Conservation (phyloP, 2,329 filamentous ascomycete species). For the Trichoderma afroharzianum region DNA sequence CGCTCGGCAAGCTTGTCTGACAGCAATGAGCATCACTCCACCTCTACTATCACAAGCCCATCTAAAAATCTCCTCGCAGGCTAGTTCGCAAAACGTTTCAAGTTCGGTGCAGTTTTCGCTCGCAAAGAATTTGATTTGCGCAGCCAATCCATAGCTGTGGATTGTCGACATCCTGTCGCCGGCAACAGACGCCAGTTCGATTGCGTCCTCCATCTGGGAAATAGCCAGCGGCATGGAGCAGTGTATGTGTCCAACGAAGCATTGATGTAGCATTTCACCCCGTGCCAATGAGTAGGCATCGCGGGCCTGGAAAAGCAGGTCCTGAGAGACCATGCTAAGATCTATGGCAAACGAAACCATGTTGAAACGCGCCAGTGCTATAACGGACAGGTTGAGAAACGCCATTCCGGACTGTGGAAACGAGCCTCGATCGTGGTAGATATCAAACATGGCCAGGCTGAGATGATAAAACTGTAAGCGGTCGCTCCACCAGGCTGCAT, state of each 20-base stretch:
- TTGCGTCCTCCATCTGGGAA: slow-evolving; percentile 58
- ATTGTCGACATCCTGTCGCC: slow-evolving; percentile 71
- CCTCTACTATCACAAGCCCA: slow-evolving; percentile 71
- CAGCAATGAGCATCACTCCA: slow-evolving; percentile 63
- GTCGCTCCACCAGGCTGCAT: slow-evolving; percentile 71
- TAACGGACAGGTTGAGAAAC: slow-evolving; percentile 65
- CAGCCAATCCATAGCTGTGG: slow-evolving; percentile 65
- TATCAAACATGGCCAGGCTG: slow-evolving; percentile 61
- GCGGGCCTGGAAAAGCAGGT: slow-evolving; percentile 59
- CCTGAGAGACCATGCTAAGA: slow-evolving; percentile 59
- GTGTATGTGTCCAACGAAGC: slow-evolving; percentile 68
- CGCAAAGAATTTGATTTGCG: slow-evolving; percentile 64
- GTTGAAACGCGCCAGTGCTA: slow-evolving; percentile 66
- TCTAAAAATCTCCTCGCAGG: slow-evolving; percentile 69
- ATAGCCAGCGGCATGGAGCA: slow-evolving; percentile 57
- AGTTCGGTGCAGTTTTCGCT: slow-evolving; percentile 67
- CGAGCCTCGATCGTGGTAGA: slow-evolving; percentile 60
- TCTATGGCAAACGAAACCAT: slow-evolving; percentile 66
- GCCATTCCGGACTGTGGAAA: slow-evolving; percentile 67
- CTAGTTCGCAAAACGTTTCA: slow-evolving; percentile 66
- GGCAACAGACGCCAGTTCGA: slow-evolving; percentile 62
- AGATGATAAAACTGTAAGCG: slow-evolving; percentile 69
- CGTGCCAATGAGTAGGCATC: slow-evolving; percentile 65
- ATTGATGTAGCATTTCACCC: slow-evolving; percentile 64
- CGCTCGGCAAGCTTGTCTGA: slow-evolving; percentile 64